Evolutionary conservation across 2,329 filamentous ascomycete genomes (phyloP), one percentile per base, ranked within the genome.

Genomic region (Aspergillus terreus): DNA sequence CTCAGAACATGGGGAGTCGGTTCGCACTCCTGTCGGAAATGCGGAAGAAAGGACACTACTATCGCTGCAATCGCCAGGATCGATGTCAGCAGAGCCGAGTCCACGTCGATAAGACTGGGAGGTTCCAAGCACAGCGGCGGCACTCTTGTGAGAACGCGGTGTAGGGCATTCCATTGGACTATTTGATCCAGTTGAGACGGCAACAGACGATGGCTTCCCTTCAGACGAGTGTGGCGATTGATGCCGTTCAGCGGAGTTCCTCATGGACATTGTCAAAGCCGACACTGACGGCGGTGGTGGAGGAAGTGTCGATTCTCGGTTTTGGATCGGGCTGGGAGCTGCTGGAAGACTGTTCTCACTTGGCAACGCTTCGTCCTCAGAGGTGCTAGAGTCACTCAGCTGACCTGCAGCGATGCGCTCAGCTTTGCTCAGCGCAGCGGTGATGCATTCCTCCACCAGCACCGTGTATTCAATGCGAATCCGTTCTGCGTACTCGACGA

Each of bases 401-500:
- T 92, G 84, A 10, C 92, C 92, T 41, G 89, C 85, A 43, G 90
- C 90, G 59, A 96, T 92, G 46, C 86, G 86, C 50, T 89, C 88
- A 48, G 94, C 92, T 71, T 97, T 96, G 58, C 83, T 83, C 72
- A 97, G 82, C 7, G 94, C 94, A 55, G 90, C 91, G 54, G 95
- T 87, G 47, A 99, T 96, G 67, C 94, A 99, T 62, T 96, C 90
- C 64, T 97, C 90, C 2, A 99, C 92, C 52, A 96, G 79, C 23
- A 95, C 83, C 25, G 92, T 88, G 63, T 96, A 95, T 64, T 99
- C 94, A 44, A 96, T 82, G 4, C 95, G 88, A 57, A 99, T 96
- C 30, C 95, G 86, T 72, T 99, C 94, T 0, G 92, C 86, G 67
- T 99, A 99, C 69, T 99, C 94, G 30, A 99, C 85, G 46, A 97